Evolutionary conservation across 768 basidiomycete genomes (phyloP), one percentile per base, ranked within the genome.

Genomic region (Macrolepiota dolichaula): DNA sequence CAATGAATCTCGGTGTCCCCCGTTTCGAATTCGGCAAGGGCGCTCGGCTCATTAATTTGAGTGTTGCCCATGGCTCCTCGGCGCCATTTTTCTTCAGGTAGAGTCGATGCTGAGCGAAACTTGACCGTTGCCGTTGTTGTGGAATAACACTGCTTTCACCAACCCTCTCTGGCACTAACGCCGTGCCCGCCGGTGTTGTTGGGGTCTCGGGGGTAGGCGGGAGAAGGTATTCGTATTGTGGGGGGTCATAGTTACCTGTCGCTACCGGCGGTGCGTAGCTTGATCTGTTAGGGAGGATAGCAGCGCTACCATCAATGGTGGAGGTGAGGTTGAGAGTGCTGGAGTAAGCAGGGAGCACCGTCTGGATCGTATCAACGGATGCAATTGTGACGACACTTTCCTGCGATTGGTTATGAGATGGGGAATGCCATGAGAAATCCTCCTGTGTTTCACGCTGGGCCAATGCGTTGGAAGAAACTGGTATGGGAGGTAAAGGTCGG

Each of bases 1-100:
- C 68, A 50, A 59, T 66, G 25, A 67, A 62, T 19, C 62, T 63
- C 19, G 68, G 68, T 32, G 51, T 29, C 52, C 62, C 63, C 22
- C 60, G 36, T 36, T 35, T 32, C 11, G 53, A 37, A 29, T 38
- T 35, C 25, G 53, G 36, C 27, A 42, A 57, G 13, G 65, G 62
- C 13, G 67, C 59, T 13, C 66, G 60, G n/a, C 59, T 63, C n/a
- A 58, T 51, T 2, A 68, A 40, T 12, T 57, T 63, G 29, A 69
- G 36, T 15, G 59, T 68, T 2, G 63, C 67, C 66, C 67, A 68
- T 15, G 65, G 61, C 19, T 59, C 59, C 25, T 19, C 46, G 17
- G 46, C 22, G 9, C 37, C 32, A 35, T 36, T 55, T 40, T 59
- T 65, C 35, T 49, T 50, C 32, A 57, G 47, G 24, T 24, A 25